phyloP scores from a whole-genome alignment of 2,329 filamentous ascomycete genomes.

The Colletotrichum paranaense region DNA sequence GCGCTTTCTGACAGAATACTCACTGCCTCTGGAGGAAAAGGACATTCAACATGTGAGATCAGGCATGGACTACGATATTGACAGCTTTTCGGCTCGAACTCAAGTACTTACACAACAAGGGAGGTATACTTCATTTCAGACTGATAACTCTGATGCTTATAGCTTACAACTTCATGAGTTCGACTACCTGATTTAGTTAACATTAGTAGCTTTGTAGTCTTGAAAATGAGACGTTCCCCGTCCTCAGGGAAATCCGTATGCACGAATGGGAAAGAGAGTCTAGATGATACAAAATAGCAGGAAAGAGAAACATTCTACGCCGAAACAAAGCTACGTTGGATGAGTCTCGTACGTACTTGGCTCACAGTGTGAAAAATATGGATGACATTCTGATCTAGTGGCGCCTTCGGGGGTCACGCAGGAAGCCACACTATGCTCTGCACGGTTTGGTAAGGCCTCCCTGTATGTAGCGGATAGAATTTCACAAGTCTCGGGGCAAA shows the following conservation, averaged over 20 bases:
- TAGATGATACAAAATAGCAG: neutral
- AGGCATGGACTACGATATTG: too few relatives aligned
- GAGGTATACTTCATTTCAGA: too few relatives aligned
- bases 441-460: neutral
- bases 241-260: neutral
- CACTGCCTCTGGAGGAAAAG: too few relatives aligned
- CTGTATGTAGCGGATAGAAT: neutral
- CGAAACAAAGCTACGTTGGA: neutral
- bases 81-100: too few relatives aligned
- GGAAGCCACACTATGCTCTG: neutral
- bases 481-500: neutral
- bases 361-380: neutral
- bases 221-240: too few relatives aligned
- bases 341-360: neutral
- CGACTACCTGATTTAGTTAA: too few relatives aligned
- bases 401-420: neutral
- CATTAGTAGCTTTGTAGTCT: too few relatives aligned
- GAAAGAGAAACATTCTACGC: neutral
- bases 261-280: neutral
- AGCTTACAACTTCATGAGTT: too few relatives aligned
- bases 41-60: too few relatives aligned
- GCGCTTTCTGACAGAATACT: too few relatives aligned
- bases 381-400: neutral
- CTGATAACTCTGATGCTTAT: too few relatives aligned
- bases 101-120: too few relatives aligned